These are phyloP conservation scores for Kwoniella dejecticola DNA, from an alignment of 768 basidiomycete genomes.

Conservation along the genomic window DNA sequence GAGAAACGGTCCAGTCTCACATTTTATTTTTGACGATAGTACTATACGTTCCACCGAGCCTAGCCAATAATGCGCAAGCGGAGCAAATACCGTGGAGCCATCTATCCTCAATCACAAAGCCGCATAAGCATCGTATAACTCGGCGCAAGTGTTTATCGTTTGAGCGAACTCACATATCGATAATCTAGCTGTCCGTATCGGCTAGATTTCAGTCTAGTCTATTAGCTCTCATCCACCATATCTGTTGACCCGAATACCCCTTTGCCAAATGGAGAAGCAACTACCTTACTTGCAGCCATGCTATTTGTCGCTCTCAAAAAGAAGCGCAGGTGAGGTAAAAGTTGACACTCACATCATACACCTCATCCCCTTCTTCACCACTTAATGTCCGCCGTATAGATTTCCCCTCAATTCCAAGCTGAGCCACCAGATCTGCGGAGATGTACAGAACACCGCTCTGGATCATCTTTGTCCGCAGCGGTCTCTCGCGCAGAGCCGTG, in stretches of 20 bases:
- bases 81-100: constrained; percentile 51
- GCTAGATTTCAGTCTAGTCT: constrained; percentile 7
- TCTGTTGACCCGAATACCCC: background rate
- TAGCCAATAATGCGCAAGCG: constrained; percentile 51
- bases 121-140: too few relatives aligned
- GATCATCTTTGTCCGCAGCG: constrained; percentile 52
- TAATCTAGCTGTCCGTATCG: constrained; percentile 44
- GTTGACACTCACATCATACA: constrained; percentile 33
- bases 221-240: background rate
- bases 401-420: constrained; percentile 50
- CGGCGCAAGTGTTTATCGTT: too few relatives aligned
- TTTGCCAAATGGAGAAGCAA: too few relatives aligned
- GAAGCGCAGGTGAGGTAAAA: too few relatives aligned
- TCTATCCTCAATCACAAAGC: constrained; percentile 25
- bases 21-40: constrained; percentile 24
- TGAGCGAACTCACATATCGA: constrained; percentile 46
- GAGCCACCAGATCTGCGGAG: constrained; percentile 46
- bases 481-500: constrained; percentile 22
- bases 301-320: too few relatives aligned
- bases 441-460: constrained; percentile 43
- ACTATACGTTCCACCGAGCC: constrained; percentile 35
- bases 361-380: constrained; percentile 22
- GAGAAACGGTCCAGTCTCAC: constrained; percentile 21
- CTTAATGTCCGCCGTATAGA: constrained; percentile 11
- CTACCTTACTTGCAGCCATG: too few relatives aligned